Evolutionary conservation across 2,329 filamentous ascomycete genomes (phyloP), one percentile per base, ranked within the genome.

Genomic region (Periconia sp.): DNA sequence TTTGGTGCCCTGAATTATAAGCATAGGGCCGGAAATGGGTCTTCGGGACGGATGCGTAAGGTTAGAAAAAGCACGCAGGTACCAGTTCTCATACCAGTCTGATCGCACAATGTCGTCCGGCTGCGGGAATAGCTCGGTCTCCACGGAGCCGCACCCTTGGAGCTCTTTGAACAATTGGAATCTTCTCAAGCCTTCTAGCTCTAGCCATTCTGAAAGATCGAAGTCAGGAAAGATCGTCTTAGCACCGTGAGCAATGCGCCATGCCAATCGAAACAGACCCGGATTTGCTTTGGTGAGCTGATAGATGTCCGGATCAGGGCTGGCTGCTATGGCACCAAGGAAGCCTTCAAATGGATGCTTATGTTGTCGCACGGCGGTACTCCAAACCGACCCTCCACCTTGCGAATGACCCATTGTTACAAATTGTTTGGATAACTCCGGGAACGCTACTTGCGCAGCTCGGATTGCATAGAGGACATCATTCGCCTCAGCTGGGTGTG

Each of bases 321-420:
- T 7, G 5, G 32, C 13, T 3, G 42, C 28, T 8, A 50, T 13
- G 11, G 26, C 26, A 8, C 44, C 48, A 4, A 47, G 29, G 24
- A 47, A 51, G 11, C 44, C 44, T 7, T 36, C 31, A 3, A 44
- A 26, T 10, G 45, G 46, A 8, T 18, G 13, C 5, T 19, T 16
- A n/a, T n/a, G 18, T 26, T 41, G 32, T 15, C 42, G 46, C 25
- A 41, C 21, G 6, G 47, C 40, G 31, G 63, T 47, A 5, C 57
- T 60, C 77, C 77, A 79, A 0, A 71, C 70, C 1, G 65, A 69
- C 2, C 65, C 68, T 7, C 74, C 76, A 16, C 77, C 78, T 57
- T 79, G 73, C 8, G 69, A 74, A 43, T 78, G 73, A 6, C 76
- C 75, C 53, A 75, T 68, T 18, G 69, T 62, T 13, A 78, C 73